Evolutionary conservation across 2,329 filamentous ascomycete species (phyloP), one percentile per base, ranked within the genome.

Genomic region (Eutypella sp.): DNA sequence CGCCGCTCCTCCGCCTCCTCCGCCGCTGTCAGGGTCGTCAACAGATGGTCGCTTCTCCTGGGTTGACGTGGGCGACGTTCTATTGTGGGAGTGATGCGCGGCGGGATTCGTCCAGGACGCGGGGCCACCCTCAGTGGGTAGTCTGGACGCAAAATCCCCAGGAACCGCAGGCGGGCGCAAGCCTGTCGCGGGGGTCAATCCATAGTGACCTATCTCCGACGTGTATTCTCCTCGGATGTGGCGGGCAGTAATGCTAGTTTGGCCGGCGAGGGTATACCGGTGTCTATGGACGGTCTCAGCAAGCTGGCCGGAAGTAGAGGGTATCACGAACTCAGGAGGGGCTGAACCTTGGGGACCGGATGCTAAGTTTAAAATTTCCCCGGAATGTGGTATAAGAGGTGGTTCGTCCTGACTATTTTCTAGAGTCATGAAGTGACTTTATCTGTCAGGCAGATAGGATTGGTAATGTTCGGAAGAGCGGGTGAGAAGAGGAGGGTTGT

Each of bases 361-460:
- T n/a, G n/a, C n/a, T n/a, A n/a, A n/a, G 25, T 50, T 56, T 51
- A 55, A 48, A 37, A 48, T 52, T 44, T 54, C 53, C 44, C 42
- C 57, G 47, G 54, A 43, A 47, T 46, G 45, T 53, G 49, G 42
- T 54, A 56, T 48, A 51, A 50, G 49, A 47, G 52, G 49, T 52
- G 51, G 46, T 42, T 56, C 55, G 50, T 54, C 53, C 45, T 45
- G 48, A 41, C 53, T 53, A 46, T 54, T 55, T 54, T 57, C 52
- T 47, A 53, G 47, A 57, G 59, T 63, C 61, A 63, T 63, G 57
- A 62, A 61, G 58, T 47, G 52, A 45, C 56, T 40, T 41, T 53
- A 39, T 44, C 45, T 39, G 29, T 23, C 29, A 40, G n/a, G n/a
- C n/a, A n/a, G n/a, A n/a, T n/a, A n/a, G n/a, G n/a, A n/a, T n/a